A percentile compares a stretch with the other conserved stretches of the same genome.
phyloP scores from a whole-genome alignment of 192 early-diverging fungal species.

The Gigaspora rosea region DNA sequence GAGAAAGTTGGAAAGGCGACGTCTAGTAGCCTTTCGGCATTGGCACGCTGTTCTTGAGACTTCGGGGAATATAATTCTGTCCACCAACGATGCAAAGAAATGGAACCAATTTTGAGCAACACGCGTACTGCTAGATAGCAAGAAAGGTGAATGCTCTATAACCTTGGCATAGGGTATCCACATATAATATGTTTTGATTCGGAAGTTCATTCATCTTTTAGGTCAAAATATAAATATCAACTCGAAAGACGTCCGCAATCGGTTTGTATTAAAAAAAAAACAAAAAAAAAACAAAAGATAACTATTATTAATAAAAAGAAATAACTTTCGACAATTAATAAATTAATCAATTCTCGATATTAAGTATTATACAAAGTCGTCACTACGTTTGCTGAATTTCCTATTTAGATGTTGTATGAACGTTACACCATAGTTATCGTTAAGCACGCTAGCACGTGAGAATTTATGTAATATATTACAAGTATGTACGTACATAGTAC shows the following conservation, averaged over 20 bases:
- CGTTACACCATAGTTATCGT: too few species aligned
- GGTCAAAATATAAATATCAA: background rate
- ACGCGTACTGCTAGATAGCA: constrained; percentile 26
- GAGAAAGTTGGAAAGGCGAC: constrained; percentile 85
- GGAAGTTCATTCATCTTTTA: constrained; percentile 17
- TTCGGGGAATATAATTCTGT: constrained; percentile 57
- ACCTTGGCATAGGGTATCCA: constrained; percentile 32
- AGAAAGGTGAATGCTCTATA: constrained; percentile 15
- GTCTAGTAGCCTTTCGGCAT: constrained; percentile 73
- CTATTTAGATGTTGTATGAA: too few species aligned
- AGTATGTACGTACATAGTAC: too few species aligned
- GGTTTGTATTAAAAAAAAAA: too few species aligned
- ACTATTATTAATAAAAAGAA: too few species aligned
- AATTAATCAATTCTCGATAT: too few species aligned
- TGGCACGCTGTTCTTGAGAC: constrained; percentile 55
- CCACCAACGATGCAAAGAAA: constrained; percentile 14
- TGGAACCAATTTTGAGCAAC: constrained; percentile 23
- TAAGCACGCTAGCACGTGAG: too few species aligned
- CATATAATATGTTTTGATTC: constrained; percentile 24
- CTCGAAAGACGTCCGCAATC: background rate
- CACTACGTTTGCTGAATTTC: too few species aligned
- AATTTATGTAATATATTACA: too few species aligned
- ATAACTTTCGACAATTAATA: too few species aligned
- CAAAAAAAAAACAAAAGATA: too few species aligned
- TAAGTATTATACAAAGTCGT: too few species aligned